phyloP scores from a whole-genome alignment of 1,139 yeast species.

The Meyerozyma carpophila region DNA sequence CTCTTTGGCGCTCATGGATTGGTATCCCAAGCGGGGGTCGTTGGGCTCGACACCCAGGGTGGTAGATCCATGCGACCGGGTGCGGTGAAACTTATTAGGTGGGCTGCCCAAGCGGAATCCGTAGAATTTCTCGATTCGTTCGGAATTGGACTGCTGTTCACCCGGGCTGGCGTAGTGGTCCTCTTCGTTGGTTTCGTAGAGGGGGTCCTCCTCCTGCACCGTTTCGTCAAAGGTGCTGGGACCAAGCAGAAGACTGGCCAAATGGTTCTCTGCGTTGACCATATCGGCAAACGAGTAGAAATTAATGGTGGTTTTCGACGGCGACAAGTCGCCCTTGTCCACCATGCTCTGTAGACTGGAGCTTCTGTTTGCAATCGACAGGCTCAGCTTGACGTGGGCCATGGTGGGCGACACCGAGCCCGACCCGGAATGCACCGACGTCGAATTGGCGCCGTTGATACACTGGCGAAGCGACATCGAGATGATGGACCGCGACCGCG shows the following conservation, averaged over 20 bases:
- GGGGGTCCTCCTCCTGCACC: not conserved
- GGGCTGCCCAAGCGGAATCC: not conserved
- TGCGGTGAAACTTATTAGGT: not conserved
- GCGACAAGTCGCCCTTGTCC: not conserved
- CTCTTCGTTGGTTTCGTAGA: not conserved
- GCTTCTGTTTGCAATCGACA: not conserved
- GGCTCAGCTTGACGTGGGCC: not conserved
- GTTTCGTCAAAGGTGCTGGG: not conserved
- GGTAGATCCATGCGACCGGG: not conserved
- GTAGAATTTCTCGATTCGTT: not conserved
- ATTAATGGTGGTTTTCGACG: constrained; percentile 16
- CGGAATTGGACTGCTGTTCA: not conserved
- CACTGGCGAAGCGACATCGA: constrained; percentile 2
- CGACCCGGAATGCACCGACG: not conserved
- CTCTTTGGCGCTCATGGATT: constrained; percentile 1
- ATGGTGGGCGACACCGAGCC: constrained; percentile 1
- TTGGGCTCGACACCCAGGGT: not conserved
- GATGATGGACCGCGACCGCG: constrained; percentile 4
- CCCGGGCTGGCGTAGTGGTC: not conserved
- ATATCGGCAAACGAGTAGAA: constrained; percentile 32
- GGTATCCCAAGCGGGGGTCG: not conserved
- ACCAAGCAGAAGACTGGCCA: not conserved
- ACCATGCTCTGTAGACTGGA: not conserved
- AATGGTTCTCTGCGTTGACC: constrained; percentile 14
- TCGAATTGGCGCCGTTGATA: constrained; percentile 2